phyloP scores from a whole-genome alignment of 768 basidiomycete genomes.

The Russula emetica region DNA sequence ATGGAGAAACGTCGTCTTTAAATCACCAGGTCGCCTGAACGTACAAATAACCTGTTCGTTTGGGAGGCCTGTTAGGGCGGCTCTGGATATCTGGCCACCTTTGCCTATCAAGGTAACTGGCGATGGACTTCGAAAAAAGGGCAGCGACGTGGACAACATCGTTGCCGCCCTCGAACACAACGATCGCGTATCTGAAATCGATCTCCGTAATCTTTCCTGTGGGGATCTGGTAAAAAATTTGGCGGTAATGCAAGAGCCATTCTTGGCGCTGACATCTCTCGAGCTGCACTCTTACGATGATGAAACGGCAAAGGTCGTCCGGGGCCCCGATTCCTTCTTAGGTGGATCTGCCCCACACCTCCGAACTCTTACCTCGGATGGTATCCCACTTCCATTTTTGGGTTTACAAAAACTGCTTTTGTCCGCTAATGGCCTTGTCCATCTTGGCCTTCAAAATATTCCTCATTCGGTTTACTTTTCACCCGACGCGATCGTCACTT shows the following conservation, averaged over 20 bases:
- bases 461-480: neutral
- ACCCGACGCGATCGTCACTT: neutral
- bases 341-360: neutral
- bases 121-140: no score
- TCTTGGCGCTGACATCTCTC: neutral
- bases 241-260: neutral
- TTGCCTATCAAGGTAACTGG: neutral
- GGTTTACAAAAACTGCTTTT: neutral
- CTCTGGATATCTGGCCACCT: neutral
- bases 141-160: neutral
- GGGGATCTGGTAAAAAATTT: neutral
- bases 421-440: neutral
- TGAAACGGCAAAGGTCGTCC: neutral
- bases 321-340: neutral
- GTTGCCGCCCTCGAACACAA: neutral
- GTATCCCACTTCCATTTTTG: neutral
- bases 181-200: neutral
- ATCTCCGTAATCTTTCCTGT: neutral
- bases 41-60: neutral
- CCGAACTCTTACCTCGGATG: neutral
- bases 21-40: neutral
- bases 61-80: accelerated
- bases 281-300: accelerated
- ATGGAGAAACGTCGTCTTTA: neutral
- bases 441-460: neutral